Evolutionary conservation across 805 yeast genomes (phyloP).

Genomic region (Monosporozyma yasuniensis): DNA sequence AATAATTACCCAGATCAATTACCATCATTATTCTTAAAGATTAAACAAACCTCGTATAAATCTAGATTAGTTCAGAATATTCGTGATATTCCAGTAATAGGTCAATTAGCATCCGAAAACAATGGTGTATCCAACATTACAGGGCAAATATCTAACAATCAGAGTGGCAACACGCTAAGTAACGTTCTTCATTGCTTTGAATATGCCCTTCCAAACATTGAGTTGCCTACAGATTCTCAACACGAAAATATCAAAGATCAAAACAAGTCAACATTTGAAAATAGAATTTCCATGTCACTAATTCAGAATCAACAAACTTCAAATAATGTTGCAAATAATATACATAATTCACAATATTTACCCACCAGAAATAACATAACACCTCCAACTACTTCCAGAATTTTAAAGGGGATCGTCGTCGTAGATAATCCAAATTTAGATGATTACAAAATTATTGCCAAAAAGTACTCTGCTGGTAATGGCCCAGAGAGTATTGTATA

Average conservation of each 20-base stretch:
- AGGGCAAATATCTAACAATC: background rate
- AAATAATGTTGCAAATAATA: too few species aligned
- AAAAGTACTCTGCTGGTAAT: too few species aligned
- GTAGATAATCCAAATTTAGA: background rate
- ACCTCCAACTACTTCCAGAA: too few species aligned
- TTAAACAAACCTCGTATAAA: background rate
- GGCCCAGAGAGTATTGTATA: slow-evolving; percentile 1
- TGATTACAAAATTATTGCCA: background rate
- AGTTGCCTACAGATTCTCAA: too few species aligned
- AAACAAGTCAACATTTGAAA: too few species aligned
- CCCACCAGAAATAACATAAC: too few species aligned
- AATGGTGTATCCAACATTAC: background rate
- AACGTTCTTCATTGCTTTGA: slow-evolving; percentile 16
- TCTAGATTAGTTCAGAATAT: background rate
- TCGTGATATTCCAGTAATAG: background rate
- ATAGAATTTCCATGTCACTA: too few species aligned
- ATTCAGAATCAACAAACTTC: too few species aligned
- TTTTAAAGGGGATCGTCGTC: background rate
- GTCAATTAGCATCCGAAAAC: background rate
- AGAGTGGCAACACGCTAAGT: background rate
- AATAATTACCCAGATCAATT: too few species aligned
- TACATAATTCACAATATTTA: too few species aligned
- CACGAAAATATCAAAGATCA: too few species aligned
- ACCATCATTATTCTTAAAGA: background rate
- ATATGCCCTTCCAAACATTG: slow-evolving; percentile 19